Evolutionary conservation across 495 filamentous ascomycete genomes (phyloP), one percentile per base, ranked within the genome.

Genomic region (Apiosordaria backusii): DNA sequence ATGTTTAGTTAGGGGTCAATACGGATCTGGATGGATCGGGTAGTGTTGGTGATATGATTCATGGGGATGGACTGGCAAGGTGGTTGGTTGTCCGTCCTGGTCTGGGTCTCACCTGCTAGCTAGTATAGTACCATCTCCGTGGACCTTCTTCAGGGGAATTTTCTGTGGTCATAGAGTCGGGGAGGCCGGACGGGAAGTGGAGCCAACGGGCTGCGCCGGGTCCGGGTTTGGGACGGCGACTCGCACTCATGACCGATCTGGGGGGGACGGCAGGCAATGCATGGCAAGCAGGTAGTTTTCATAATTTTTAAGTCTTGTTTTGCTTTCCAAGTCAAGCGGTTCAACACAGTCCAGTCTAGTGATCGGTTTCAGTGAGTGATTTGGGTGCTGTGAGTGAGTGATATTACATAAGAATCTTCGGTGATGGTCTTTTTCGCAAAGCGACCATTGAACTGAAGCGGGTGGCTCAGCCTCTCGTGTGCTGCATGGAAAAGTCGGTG

Each of bases 221-320:
- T 58, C 50, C 60, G 24, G 10, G 67, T 57, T 62, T 52, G 5
- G 10, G 54, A 6, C 3, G 26, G 29, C 59, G 23, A 52, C 54
- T 65, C 60, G 64, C 65, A 27, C 19, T 64, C 59, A 55, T 65
- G 64, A 61, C 64, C 24, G 50, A 60, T 55, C 62, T 50, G 50
- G 60, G 66, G 50, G 60, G 66, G 55, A 58, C 61, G 54, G 60
- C 64, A 65, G 50, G 52, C 50, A 68, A 54, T 63, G 62, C 64
- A 71, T 59, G 60, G 57, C 62, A 66, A 60, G 57, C 61, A 67
- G 63, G 63, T 72, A 71, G 65, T 67, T 73, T 67, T 73, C 72
- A 70, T 74, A 25, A 72, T 72, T 72, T n/a, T 57, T 63, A 75
- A 29, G 63, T 64, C 61, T 67, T 61, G 65, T 65, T 70, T 71